phyloP scores from a whole-genome alignment of 2,329 filamentous ascomycete species.

The Trichoderma atrobrunneum region DNA sequence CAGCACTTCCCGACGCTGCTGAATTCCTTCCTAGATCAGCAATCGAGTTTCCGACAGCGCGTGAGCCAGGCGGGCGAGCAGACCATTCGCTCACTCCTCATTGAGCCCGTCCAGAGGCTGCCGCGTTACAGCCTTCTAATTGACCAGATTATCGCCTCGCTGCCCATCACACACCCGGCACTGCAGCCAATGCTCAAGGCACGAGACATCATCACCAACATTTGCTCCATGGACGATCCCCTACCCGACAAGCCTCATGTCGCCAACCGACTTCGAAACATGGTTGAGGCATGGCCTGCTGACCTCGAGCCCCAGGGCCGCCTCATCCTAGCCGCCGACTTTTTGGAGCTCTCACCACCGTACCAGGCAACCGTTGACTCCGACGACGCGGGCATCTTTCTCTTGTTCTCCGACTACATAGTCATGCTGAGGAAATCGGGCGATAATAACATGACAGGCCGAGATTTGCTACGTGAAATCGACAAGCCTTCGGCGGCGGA shows the following conservation, averaged over 20 bases:
- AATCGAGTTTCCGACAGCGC: conserved; percentile 77
- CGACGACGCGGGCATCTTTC: conserved; percentile 65
- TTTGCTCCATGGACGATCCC: conserved; percentile 84
- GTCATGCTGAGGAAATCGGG: conserved; percentile 71
- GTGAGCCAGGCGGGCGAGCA: conserved; percentile 87
- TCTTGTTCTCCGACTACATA: conserved; percentile 81
- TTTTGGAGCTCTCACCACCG: conserved; percentile 71
- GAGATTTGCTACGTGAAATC: conserved; percentile 77
- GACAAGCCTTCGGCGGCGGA: conserved; percentile 72
- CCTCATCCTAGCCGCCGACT: conserved; percentile 77
- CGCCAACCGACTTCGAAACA: conserved; percentile 68
- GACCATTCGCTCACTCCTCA: conserved; percentile 82
- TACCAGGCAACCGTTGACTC: conserved; percentile 50
- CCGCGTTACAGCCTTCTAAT: conserved; percentile 95
- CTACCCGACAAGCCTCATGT: conserved; percentile 69
- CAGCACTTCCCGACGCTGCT: conserved; percentile 81
- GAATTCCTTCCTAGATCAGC: conserved; percentile 72
- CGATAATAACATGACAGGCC: conserved; percentile 60
- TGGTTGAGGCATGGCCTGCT: conserved; percentile 74
- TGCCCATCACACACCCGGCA: conserved; percentile 83
- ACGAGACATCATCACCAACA: conserved; percentile 90
- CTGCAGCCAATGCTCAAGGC: conserved; percentile 81
- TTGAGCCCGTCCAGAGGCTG: conserved; percentile 92
- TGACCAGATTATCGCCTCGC: conserved; percentile 84
- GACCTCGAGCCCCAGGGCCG: conserved; percentile 72